Conservation (phyloP, 2,329 filamentous ascomycete genomes). For the Zymoseptoria passerinii region DNA sequence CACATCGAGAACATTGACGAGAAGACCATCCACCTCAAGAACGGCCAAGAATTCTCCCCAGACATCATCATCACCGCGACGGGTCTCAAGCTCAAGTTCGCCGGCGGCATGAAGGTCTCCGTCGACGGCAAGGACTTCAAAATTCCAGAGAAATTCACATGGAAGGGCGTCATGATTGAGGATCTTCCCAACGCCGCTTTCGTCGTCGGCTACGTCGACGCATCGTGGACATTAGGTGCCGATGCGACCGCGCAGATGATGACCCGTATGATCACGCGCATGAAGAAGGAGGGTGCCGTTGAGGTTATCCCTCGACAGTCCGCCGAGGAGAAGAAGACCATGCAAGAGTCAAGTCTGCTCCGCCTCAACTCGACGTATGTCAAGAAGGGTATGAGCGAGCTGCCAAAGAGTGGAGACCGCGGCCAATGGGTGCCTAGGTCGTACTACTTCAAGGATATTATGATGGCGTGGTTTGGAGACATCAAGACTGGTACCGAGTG, state of each 20-base stretch:
- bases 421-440: conserved; percentile 39
- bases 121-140: conserved; percentile 45
- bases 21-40: conserved; percentile 41
- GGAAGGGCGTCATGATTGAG: conserved; percentile 55
- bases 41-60: conserved; percentile 39
- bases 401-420: conserved; percentile 42
- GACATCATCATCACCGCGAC: conserved; percentile 61
- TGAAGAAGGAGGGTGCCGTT: conserved; percentile 38
- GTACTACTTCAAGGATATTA: conserved; percentile 39
- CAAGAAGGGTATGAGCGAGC: conserved; percentile 31
- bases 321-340: conserved; percentile 30
- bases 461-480: conserved; percentile 36
- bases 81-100: conserved; percentile 50
- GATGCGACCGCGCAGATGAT: conserved; percentile 47
- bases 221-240: conserved; percentile 51
- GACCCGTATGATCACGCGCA: conserved; percentile 44
- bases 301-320: conserved; percentile 38
- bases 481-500: conserved; percentile 36
- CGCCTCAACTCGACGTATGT: conserved; percentile 46
- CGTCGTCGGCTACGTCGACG: conserved; percentile 53
- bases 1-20: conserved; percentile 45
- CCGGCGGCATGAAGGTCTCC: conserved; percentile 39
- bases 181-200: conserved; percentile 54
- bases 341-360: conserved; percentile 36
- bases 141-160: conserved; percentile 46